phyloP scores from a whole-genome alignment of 257 asterid genomes.

The Mitragyna speciosa region DNA sequence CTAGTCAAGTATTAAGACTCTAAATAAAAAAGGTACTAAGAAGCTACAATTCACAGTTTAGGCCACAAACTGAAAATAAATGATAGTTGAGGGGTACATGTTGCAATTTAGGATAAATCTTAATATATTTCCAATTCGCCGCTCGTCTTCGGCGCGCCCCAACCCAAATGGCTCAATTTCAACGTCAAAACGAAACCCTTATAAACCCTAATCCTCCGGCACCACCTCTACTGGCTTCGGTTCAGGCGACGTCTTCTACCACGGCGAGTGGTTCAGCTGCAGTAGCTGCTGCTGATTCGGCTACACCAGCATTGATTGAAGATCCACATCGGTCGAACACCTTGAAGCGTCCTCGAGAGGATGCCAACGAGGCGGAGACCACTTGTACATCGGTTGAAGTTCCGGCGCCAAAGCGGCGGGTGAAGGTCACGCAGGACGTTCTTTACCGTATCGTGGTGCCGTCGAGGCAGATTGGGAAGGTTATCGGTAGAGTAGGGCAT shows the following conservation, averaged over 20 bases:
- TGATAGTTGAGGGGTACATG: too few species aligned
- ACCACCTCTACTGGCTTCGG: conserved; percentile 25
- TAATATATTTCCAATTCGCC: background rate
- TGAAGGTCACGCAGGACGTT: conserved; percentile 60
- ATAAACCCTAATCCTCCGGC: conserved; percentile 33
- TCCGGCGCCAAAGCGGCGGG: conserved; percentile 75
- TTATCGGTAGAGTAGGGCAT: conserved; percentile 83
- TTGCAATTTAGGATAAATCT: background rate
- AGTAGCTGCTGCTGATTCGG: background rate
- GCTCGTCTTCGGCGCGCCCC: conserved; percentile 3
- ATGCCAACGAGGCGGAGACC: conserved; percentile 38
- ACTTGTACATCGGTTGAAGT: conserved; percentile 42
- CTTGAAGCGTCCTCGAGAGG: conserved; percentile 72
- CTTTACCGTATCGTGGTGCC: conserved; percentile 88
- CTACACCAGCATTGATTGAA: conserved; percentile 26
- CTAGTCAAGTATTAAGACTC: too few species aligned
- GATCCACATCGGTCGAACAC: conserved; percentile 27
- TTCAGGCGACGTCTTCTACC: conserved; percentile 12
- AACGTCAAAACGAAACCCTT: conserved; percentile 28
- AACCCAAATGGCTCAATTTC: conserved; percentile 42
- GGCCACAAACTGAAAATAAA: too few species aligned
- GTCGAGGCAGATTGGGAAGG: conserved; percentile 93
- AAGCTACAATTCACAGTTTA: too few species aligned
- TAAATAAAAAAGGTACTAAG: too few species aligned
- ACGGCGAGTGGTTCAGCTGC: conserved; percentile 22